Percentiles rank a stretch among this genome's conserved stretches.
Evolutionary conservation across 768 basidiomycete species (phyloP).

Genomic region (Ramaria rubella): DNA sequence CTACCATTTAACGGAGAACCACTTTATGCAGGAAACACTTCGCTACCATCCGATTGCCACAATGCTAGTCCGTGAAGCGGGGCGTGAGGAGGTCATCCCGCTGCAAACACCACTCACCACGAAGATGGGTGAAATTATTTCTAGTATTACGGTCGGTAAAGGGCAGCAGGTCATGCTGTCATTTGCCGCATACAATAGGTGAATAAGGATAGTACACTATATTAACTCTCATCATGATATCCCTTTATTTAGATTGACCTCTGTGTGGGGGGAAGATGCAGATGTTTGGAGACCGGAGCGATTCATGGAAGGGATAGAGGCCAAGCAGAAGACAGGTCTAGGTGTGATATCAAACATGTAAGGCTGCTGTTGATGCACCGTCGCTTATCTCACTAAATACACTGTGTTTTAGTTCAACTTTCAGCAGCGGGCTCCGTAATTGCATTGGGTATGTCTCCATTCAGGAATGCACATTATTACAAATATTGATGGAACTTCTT

Average conservation of each 20-base stretch:
- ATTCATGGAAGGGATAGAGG: conserved; percentile 17
- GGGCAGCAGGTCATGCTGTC: conserved; percentile 16
- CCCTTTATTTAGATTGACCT: conserved; percentile 13
- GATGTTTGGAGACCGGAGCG: conserved; percentile 25
- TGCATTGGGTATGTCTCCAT: conserved; percentile 6
- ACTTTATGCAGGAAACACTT: conserved; percentile 20
- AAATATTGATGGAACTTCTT: not conserved
- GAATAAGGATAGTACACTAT: not conserved
- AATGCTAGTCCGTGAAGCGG: conserved; percentile 20
- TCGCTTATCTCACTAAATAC: not conserved
- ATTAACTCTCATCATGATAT: not conserved
- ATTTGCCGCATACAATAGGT: conserved; percentile 28
- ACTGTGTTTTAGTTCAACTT: not conserved
- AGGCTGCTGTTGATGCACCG: not conserved
- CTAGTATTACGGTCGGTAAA: conserved; percentile 16
- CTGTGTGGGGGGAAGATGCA: conserved; percentile 29
- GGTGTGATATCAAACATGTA: conserved; percentile 19
- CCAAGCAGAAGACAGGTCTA: conserved; percentile 15
- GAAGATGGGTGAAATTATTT: conserved; percentile 18
- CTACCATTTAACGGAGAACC: not conserved
- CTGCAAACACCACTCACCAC: conserved; percentile 25
- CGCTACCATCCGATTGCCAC: conserved; percentile 29
- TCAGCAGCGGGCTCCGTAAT: conserved; percentile 1
- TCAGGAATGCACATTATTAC: not conserved
- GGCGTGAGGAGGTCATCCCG: conserved; percentile 28